These are phyloP conservation scores for Thalassiosira profunda DNA, from an alignment of 108 stramenopile species.

Conservation along the genomic window DNA sequence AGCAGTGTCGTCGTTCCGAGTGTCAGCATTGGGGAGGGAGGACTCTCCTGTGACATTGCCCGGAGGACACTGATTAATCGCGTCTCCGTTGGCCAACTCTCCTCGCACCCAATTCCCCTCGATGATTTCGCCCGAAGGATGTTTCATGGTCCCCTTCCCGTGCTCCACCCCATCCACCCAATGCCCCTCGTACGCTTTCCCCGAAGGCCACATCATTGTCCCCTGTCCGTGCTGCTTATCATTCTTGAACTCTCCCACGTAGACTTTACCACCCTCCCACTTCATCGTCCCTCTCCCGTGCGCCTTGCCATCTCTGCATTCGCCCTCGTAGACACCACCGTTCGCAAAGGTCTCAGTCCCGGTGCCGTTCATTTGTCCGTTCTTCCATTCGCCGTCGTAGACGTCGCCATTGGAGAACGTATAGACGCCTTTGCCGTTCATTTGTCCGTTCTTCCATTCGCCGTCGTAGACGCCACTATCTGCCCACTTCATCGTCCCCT, in stretches of 20 bases:
- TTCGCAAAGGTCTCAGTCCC: constrained; percentile 84
- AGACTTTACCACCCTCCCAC: not conserved
- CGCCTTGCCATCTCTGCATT: constrained; percentile 33
- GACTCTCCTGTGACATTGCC: no score
- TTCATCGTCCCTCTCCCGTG: not conserved
- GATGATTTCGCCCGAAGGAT: constrained; percentile 89
- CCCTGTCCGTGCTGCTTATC: constrained; percentile 45
- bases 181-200: constrained; percentile 86
- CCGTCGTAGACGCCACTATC: constrained; percentile 93
- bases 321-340: constrained; percentile 74
- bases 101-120: constrained; percentile 83
- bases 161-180: constrained; percentile 81
- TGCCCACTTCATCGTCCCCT: constrained; percentile 68
- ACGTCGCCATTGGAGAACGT: constrained; percentile 78
- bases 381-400: constrained; percentile 89
- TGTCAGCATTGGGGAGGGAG: no score
- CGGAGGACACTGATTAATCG: no score
- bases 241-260: not conserved
- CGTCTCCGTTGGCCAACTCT: no score
- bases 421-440: constrained; percentile 90
- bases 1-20: no score
- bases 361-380: constrained; percentile 74
- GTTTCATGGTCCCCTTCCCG: constrained; percentile 88
- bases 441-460: constrained; percentile 84
- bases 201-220: constrained; percentile 81